These are phyloP conservation scores for Oidiodendron maius DNA, from an alignment of 495 filamentous ascomycete genomes.

Conservation along the genomic window DNA sequence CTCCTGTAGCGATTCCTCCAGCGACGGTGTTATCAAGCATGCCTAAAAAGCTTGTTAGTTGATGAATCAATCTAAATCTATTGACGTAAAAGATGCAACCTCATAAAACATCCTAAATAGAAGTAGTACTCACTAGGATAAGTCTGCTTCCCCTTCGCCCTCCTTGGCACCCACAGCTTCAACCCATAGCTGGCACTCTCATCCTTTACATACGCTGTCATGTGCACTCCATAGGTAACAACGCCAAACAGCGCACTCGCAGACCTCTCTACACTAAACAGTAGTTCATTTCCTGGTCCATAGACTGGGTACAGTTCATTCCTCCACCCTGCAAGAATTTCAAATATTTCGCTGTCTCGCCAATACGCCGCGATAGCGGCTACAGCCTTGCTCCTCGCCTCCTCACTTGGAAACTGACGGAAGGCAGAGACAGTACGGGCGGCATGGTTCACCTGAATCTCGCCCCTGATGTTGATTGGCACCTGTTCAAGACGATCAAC, in stretches of 20 bases:
- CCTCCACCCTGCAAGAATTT: constrained; percentile 76
- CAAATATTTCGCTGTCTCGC: constrained; percentile 57
- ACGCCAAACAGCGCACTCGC: constrained; percentile 80
- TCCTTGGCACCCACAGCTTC: constrained; percentile 77
- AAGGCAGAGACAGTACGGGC: constrained; percentile 45
- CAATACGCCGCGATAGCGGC: constrained; percentile 55
- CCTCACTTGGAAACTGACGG: constrained; percentile 32
- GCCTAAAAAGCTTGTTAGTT: too few species aligned
- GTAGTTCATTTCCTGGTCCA: constrained; percentile 51
- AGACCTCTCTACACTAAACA: constrained; percentile 74
- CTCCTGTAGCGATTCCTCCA: constrained; percentile 77
- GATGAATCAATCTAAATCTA: too few species aligned
- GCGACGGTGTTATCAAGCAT: constrained; percentile 96
- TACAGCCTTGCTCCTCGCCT: constrained; percentile 55
- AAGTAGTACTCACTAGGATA: constrained; percentile 42
- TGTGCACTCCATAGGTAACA: constrained; percentile 84
- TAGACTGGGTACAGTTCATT: constrained; percentile 84
- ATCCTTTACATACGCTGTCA: constrained; percentile 62
- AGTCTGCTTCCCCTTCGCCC: constrained; percentile 71
- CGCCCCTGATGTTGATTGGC: constrained; percentile 40
- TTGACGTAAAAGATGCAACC: too few species aligned
- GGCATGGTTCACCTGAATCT: constrained; percentile 46
- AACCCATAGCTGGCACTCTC: constrained; percentile 39
- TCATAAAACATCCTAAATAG: too few species aligned
- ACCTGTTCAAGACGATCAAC: constrained; percentile 44